phyloP scores from a whole-genome alignment of 768 basidiomycete genomes.

The Boletus vinaceobasis region DNA sequence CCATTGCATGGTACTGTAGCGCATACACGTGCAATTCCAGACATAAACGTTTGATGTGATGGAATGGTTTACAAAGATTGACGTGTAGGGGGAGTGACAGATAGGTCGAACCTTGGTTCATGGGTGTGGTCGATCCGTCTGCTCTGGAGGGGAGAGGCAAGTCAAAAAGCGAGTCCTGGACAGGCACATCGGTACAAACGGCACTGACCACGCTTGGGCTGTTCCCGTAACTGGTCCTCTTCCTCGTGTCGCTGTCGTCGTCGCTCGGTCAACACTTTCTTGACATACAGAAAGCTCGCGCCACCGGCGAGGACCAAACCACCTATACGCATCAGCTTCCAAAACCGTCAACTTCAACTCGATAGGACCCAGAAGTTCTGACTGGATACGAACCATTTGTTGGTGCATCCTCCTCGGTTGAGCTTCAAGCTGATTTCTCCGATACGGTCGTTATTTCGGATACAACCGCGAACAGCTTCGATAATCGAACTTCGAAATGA shows the following conservation, averaged over 20 bases:
- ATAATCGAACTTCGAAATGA: conserved; percentile 1
- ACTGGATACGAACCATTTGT: conserved; percentile 14
- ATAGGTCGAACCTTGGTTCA: conserved; percentile 1
- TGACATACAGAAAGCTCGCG: conserved; percentile 30
- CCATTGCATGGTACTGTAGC: neutral
- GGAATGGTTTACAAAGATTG: neutral
- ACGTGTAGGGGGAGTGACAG: neutral
- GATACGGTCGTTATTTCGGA: conserved; percentile 2
- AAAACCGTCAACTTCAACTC: neutral
- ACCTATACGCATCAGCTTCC: conserved; percentile 26
- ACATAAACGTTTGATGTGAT: neutral
- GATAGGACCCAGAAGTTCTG: neutral
- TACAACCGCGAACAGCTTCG: neutral
- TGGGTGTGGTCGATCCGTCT: conserved; percentile 1
- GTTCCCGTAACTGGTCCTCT: conserved; percentile 15
- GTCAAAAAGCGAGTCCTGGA: conserved; percentile 9
- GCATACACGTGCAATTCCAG: neutral
- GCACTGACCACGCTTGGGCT: neutral
- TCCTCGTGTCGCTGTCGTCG: conserved; percentile 22
- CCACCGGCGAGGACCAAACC: conserved; percentile 28
- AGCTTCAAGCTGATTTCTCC: neutral
- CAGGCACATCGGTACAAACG: neutral
- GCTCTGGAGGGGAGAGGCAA: conserved; percentile 1
- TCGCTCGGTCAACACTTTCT: conserved; percentile 26
- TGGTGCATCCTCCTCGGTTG: conserved; percentile 11